phyloP scores from a whole-genome alignment of 2,329 filamentous ascomycete genomes.

The Canariomyces notabilis region DNA sequence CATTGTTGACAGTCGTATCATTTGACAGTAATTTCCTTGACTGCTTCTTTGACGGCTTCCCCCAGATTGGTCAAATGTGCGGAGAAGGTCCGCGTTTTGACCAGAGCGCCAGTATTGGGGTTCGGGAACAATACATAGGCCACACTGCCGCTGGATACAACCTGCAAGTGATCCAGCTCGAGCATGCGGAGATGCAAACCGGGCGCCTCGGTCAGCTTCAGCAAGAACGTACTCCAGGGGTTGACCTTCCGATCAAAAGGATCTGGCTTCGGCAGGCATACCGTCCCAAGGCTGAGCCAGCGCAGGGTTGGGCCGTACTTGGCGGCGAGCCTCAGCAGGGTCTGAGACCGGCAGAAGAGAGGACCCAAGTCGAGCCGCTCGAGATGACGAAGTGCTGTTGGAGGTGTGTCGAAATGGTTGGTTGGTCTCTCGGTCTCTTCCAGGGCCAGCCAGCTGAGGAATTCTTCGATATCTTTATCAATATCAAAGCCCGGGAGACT shows the following conservation, averaged over 20 bases:
- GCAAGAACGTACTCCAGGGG: constrained; percentile 39
- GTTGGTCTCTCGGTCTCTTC: not conserved
- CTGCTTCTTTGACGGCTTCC: too few relatives aligned
- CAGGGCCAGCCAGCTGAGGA: constrained; percentile 37
- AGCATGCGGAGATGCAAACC: constrained; percentile 9
- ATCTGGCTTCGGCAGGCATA: constrained; percentile 28
- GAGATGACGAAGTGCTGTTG: constrained; percentile 33
- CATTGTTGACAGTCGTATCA: too few relatives aligned
- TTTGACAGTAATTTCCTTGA: too few relatives aligned
- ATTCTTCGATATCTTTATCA: constrained; percentile 16
- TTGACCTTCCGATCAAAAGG: constrained; percentile 23
- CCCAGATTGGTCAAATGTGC: too few relatives aligned
- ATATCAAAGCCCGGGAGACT: not conserved
- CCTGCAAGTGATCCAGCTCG: too few relatives aligned
- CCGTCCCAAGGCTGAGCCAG: constrained; percentile 42
- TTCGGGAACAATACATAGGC: too few relatives aligned
- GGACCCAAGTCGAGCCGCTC: constrained; percentile 41
- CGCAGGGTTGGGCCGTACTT: constrained; percentile 43
- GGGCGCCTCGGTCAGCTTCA: constrained; percentile 24
- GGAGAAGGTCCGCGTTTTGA: too few relatives aligned
- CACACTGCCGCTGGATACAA: too few relatives aligned
- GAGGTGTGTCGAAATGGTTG: not conserved
- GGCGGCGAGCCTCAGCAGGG: constrained; percentile 33
- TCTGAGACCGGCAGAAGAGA: constrained; percentile 25
- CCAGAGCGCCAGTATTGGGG: too few relatives aligned